phyloP scores from a whole-genome alignment of 208 protist genomes.

The Novymonas esmeraldas region DNA sequence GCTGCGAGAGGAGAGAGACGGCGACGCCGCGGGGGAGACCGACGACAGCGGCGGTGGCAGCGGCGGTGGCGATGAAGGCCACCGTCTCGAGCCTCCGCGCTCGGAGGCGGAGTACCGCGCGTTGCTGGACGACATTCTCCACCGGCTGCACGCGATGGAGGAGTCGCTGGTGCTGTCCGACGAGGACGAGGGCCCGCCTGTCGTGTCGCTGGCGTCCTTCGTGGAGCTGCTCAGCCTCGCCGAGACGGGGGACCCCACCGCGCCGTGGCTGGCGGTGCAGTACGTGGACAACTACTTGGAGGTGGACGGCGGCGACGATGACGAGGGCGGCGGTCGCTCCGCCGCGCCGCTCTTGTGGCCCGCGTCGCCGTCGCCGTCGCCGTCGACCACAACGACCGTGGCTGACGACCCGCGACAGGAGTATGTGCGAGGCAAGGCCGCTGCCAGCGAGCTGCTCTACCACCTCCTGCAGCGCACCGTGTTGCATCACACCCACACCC shows the following conservation, averaged over 20 bases:
- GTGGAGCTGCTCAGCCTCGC: slow-evolving; percentile 58
- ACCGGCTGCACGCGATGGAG: slow-evolving; percentile 21
- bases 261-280: slow-evolving; percentile 35
- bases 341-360: slow-evolving; percentile 16
- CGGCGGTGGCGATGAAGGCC: background rate
- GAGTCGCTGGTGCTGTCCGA: slow-evolving; percentile 19
- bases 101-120: slow-evolving; percentile 21
- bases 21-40: background rate
- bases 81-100: slow-evolving; percentile 6
- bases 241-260: slow-evolving; percentile 47
- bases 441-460: slow-evolving; percentile 44
- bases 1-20: background rate
- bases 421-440: slow-evolving; percentile 56
- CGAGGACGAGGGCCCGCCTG: slow-evolving; percentile 20
- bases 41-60: background rate
- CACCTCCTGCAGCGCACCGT: slow-evolving; percentile 45
- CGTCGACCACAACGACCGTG: too few species aligned
- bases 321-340: background rate
- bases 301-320: slow-evolving; percentile 10
- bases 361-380: background rate
- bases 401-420: too few species aligned
- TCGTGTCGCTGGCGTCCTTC: slow-evolving; percentile 39
- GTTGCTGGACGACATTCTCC: slow-evolving; percentile 11
- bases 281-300: slow-evolving; percentile 40
- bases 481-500: slow-evolving; percentile 16